Base-by-base conservation (phyloP, 805 yeast genomes). In the Cyberlindnera sargentensis region DNA sequence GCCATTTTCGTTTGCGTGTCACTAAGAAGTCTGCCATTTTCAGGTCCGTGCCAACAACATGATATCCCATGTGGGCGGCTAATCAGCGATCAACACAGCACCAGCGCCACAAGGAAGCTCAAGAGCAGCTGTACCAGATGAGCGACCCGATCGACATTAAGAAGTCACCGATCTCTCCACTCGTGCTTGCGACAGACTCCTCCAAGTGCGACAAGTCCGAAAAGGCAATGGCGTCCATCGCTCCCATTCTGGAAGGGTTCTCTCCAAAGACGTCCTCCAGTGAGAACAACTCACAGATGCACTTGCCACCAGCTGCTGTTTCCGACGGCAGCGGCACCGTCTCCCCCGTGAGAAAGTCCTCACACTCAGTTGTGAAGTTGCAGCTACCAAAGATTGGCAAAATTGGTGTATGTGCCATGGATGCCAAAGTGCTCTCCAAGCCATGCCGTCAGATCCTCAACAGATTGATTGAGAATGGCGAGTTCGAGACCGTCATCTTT, bases 321-420 rank as follows among this genome's bases (percentile, higher is more conserved):
- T 40, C 40, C 11, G 54, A 50, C 8, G 34, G 39, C 10, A 44
- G 50, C 15, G 42, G 47, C 7, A 23, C 44, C 6, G 32, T 40
- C 25, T 41, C 51, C 23, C 56, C 53, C 7, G 48, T 41, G 27
- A 50, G 57, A 37, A 50, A 49, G 44, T 7, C 49, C 1, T 47
- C 51, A 6, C 33, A 37, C 9, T 41, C 54, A 3, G 37, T 37
- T 24, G 31, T 45, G 2, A 53, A 46, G 8, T 75, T 80, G 4
- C 72, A 73, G 49, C 56, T 80, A 41, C 87, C 86, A 4, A 79
- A 75, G 51, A 78, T 90, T 50, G 98, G 99, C 34, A 90, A 87
- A 52, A 87, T 93, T 53, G 99, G 99, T 42, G 96, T 93, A 2
- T 93, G 99, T 67, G 99, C 99, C 8, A 90, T 93, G 97, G 99